These are phyloP conservation scores for Isabelozyma rhagii DNA, from an alignment of 805 yeast species.

Conservation along the genomic window DNA sequence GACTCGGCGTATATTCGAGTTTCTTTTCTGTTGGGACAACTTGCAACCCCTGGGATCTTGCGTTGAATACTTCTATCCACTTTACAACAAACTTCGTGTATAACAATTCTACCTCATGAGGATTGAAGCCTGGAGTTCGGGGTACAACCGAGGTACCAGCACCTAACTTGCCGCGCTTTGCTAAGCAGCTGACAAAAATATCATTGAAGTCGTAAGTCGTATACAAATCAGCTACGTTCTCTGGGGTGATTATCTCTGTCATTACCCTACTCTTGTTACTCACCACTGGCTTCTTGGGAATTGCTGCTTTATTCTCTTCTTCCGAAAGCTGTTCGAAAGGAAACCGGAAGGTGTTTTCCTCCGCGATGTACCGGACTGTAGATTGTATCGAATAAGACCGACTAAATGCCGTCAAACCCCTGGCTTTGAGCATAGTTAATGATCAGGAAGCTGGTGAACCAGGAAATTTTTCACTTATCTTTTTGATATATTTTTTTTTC, in stretches of 20 bases:
- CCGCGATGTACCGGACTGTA: constrained; percentile 18
- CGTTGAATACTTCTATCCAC: constrained; percentile 29
- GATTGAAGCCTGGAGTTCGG: constrained; percentile 6
- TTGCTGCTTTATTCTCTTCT: constrained; percentile 29
- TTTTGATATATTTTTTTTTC: too few relatives aligned
- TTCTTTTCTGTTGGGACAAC: constrained; percentile 7
- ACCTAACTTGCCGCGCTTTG: constrained; percentile 22
- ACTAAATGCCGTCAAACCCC: neutral
- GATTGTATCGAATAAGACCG: neutral
- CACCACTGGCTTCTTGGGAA: constrained; percentile 26
- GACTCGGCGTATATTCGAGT: neutral
- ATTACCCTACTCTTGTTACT: constrained; percentile 12
- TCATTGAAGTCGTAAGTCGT: constrained; percentile 27
- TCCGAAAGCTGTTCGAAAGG: constrained; percentile 25
- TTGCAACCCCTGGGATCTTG: constrained; percentile 12
- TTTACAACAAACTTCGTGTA: constrained; percentile 24
- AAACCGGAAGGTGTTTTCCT: constrained; percentile 22
- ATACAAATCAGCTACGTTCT: constrained; percentile 31
- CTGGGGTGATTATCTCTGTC: constrained; percentile 31
- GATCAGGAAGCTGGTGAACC: neutral
- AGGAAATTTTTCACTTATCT: neutral
- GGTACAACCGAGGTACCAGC: constrained; percentile 22
- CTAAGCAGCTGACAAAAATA: constrained; percentile 24
- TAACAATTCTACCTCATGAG: constrained; percentile 16
- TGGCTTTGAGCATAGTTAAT: neutral